phyloP scores from a whole-genome alignment of 768 basidiomycete species.

The Crassisporium funariophilum region DNA sequence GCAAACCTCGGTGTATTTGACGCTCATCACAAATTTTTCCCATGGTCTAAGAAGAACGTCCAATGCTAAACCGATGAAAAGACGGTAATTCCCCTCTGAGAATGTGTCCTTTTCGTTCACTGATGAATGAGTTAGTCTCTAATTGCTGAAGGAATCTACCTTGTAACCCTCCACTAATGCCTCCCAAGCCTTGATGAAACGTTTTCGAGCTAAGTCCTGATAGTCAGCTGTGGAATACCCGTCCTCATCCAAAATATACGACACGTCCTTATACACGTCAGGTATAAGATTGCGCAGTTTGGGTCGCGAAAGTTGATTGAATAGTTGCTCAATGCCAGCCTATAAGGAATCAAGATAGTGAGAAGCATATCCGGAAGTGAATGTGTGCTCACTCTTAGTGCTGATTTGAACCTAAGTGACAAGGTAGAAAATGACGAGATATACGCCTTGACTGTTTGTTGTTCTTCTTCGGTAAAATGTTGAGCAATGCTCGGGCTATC shows the following conservation, averaged over 20 bases:
- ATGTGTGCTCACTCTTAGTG: slow-evolving; percentile 60
- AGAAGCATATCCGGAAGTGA: background rate
- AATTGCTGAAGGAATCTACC: slow-evolving; percentile 41
- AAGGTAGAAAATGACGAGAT: slow-evolving; percentile 55
- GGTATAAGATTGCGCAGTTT: slow-evolving; percentile 79
- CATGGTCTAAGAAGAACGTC: slow-evolving; percentile 92
- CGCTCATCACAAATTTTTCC: slow-evolving; percentile 83
- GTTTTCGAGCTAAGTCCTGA: slow-evolving; percentile 83
- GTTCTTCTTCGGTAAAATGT: slow-evolving; percentile 65
- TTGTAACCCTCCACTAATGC: slow-evolving; percentile 83
- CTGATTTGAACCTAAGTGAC: slow-evolving; percentile 66
- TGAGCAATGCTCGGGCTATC: slow-evolving; percentile 59
- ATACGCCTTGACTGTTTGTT: slow-evolving; percentile 46
- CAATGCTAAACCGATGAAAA: slow-evolving; percentile 83
- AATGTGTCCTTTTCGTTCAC: slow-evolving; percentile 66
- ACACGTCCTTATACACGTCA: slow-evolving; percentile 89
- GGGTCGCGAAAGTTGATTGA: slow-evolving; percentile 92
- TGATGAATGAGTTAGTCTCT: slow-evolving; percentile 7
- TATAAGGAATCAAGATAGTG: slow-evolving; percentile 28
- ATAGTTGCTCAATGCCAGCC: slow-evolving; percentile 90
- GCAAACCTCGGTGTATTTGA: slow-evolving; percentile 87
- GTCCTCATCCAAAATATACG: slow-evolving; percentile 90
- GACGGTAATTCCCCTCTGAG: slow-evolving; percentile 85
- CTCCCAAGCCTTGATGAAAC: slow-evolving; percentile 91
- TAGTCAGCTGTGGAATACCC: slow-evolving; percentile 81